Percentiles rank a stretch among this genome's conserved stretches.
Evolutionary conservation across 1,284 basidiomycete species (phyloP).

Genomic region (Malassezia globosa): DNA sequence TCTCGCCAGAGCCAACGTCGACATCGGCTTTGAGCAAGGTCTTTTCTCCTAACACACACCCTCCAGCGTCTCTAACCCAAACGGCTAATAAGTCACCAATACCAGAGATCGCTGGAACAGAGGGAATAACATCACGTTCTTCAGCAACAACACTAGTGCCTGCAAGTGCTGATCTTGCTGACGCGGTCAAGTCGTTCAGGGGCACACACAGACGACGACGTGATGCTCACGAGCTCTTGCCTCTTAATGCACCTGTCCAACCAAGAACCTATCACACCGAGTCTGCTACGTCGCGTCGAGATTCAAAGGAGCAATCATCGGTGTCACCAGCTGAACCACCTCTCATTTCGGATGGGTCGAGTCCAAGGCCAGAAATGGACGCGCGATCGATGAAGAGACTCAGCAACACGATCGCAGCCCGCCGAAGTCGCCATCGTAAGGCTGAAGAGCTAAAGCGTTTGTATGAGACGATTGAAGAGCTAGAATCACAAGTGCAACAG

Average conservation of each 20-base stretch:
- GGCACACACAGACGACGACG: conserved; percentile 30
- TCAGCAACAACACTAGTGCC: background rate
- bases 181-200: conserved; percentile 3
- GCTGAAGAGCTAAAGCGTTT: conserved; percentile 38
- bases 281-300: conserved; percentile 40
- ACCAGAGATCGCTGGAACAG: background rate
- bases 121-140: no score
- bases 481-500: conserved; percentile 28
- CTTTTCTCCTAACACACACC: background rate
- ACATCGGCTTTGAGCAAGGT: background rate
- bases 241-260: conserved; percentile 45
- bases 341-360: no score
- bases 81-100: background rate
- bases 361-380: conserved; percentile 31
- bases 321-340: conserved; percentile 21
- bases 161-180: background rate
- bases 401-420: conserved; percentile 44
- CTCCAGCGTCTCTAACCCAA: background rate
- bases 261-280: conserved; percentile 37
- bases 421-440: conserved; percentile 42
- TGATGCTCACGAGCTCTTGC: conserved; percentile 35
- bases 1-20: background rate
- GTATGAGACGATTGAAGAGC: conserved; percentile 35
- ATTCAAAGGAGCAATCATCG: conserved; percentile 14
- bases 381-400: conserved; percentile 42